Base-by-base conservation (phyloP, 257 asterid species). In the Verbena officinalis region DNA sequence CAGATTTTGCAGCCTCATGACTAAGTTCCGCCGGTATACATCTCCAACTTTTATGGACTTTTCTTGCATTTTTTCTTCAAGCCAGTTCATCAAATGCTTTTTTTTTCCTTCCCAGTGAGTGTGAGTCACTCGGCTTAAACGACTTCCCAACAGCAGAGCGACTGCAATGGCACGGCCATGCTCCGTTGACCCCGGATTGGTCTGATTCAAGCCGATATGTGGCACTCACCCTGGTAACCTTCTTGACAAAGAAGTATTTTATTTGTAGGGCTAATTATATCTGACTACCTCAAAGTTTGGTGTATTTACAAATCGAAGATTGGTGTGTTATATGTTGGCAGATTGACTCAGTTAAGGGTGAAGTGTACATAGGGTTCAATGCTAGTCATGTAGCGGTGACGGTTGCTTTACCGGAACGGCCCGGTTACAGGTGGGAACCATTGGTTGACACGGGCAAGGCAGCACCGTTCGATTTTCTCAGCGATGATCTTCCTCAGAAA, bases 91-190 rank as follows among this genome's bases (percentile, higher is more conserved):
- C 52, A 61, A 22, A 16, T 33, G 54, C 55, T 30, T 0, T 33
- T 11, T 55, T 10, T 67, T 40, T 31, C 65, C 55, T 69, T 39
- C 4, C 2, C 81, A 92, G 98, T 8, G 90, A 86, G 71, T 88
- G 92, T 1, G 99, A 93, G 72, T 90, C 99, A 20, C 95, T 93
- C 67, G 95, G 99, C 70, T 86, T 86, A 65, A 67, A 81, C 23
- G 89, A 83, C 70, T 93, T 90, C 88, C 99, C 92, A 36, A 93
- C 90, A 49, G 95, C 99, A 30, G 95, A 93, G 79, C 79, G 95
- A 73, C 74, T 93, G 73, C 88, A 84, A 60, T 93, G 99, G 97
- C 99, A 93, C 53, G 97, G 99, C 71, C 95, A 87, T 77, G 66
- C 84, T 59, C 90, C 97, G n/a, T 89, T 74, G 55, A 50, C 60